A percentile compares a stretch with the other conserved stretches of the same genome.
Evolutionary conservation across 2,329 filamentous ascomycete species (phyloP).

Genomic region (Aspergillus fischeri): DNA sequence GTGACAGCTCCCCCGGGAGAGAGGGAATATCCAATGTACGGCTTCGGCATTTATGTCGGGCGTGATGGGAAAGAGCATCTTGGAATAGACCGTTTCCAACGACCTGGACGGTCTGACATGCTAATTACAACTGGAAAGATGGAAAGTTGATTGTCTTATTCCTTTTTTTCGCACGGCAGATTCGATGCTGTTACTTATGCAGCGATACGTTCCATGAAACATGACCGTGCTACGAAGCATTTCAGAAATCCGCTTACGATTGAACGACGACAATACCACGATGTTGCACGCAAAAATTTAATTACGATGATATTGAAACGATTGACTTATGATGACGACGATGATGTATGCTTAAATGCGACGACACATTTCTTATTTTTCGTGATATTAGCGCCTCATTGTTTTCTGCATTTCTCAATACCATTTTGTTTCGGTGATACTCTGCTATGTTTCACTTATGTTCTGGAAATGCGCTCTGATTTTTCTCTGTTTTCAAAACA

Average conservation of each 20-base stretch:
- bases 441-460: neutral
- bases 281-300: neutral
- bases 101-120: slow-evolving; percentile 42
- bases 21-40: slow-evolving; percentile 44
- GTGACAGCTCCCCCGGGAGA: slow-evolving; percentile 49
- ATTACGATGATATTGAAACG: neutral
- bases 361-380: neutral
- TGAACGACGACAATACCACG: neutral
- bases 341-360: neutral
- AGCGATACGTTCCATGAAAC: neutral
- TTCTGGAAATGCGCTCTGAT: neutral
- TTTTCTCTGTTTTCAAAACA: neutral
- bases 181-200: neutral
- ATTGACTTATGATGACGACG: neutral
- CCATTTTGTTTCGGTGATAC: neutral
- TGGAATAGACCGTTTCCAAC: slow-evolving; percentile 54
- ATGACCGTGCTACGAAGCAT: neutral
- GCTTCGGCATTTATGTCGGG: slow-evolving; percentile 55
- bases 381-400: neutral
- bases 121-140: slow-evolving; percentile 35
- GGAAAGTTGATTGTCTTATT: slow-evolving; percentile 8
- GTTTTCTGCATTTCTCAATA: neutral
- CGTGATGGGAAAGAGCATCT: slow-evolving; percentile 57
- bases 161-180: neutral
- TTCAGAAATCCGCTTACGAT: neutral